Conservation (phyloP, 306 rosid species). For the Vigna unguiculata region DNA sequence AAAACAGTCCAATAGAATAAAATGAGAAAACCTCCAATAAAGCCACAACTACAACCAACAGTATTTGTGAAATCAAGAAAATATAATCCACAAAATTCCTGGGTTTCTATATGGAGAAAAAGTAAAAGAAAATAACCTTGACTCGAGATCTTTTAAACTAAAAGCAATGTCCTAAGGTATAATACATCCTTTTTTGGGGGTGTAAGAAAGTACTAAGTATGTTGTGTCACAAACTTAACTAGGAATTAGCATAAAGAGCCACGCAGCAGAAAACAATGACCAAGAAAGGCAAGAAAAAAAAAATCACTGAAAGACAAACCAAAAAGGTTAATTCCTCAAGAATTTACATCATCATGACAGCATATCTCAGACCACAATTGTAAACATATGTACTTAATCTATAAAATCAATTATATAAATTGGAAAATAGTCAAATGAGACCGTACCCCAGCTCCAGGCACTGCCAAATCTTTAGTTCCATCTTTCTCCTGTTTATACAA, state of each 20-base stretch:
- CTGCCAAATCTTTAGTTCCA: constrained; percentile 80
- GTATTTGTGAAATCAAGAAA: constrained; percentile 36
- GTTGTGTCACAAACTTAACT: constrained; percentile 10
- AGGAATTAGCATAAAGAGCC: constrained; percentile 24
- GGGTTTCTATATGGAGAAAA: constrained; percentile 28
- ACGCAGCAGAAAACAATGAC: constrained; percentile 3
- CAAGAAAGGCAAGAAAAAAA: not conserved
- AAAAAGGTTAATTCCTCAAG: constrained; percentile 41
- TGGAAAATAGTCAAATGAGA: constrained; percentile 15
- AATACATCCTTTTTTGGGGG: not conserved
- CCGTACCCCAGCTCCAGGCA: constrained; percentile 99
- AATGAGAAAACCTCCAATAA: constrained; percentile 30
- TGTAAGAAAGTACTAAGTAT: not conserved
- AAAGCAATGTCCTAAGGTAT: constrained; percentile 4
- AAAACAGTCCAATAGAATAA: constrained; percentile 33
- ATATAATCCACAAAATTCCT: constrained; percentile 9
- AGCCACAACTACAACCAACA: constrained; percentile 31
- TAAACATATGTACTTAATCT: constrained; percentile 8
- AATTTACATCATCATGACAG: constrained; percentile 36
- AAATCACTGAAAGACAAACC: constrained; percentile 20
- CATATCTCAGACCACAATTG: constrained; percentile 8
- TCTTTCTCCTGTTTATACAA: constrained; percentile 71
- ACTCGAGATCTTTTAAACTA: constrained; percentile 18
- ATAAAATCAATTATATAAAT: constrained; percentile 38
- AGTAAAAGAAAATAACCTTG: constrained; percentile 14